These are phyloP conservation scores for Boletus fagicola DNA, from an alignment of 768 basidiomycete species.

Conservation along the genomic window DNA sequence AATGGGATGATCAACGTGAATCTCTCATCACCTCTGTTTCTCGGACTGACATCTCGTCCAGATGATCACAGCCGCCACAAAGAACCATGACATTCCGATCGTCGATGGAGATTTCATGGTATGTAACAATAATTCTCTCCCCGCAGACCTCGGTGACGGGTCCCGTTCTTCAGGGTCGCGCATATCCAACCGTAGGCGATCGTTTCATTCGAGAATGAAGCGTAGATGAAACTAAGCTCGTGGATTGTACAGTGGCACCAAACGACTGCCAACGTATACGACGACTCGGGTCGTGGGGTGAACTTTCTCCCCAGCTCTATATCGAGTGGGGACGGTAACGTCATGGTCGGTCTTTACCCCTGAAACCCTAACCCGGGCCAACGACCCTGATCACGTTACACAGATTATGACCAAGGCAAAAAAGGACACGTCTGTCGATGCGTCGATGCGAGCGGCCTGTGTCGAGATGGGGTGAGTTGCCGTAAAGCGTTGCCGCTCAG, in stretches of 20 bases:
- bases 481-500: background rate
- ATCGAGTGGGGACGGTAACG: constrained; percentile 40
- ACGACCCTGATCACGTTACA: constrained; percentile 15
- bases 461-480: constrained; percentile 47
- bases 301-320: constrained; percentile 35
- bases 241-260: constrained; percentile 26
- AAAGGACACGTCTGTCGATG: constrained; percentile 43
- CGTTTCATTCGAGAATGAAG: constrained; percentile 12
- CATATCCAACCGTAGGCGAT: constrained; percentile 31
- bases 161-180: constrained; percentile 33
- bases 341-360: constrained; percentile 22
- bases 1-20: constrained; percentile 45
- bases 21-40: constrained; percentile 4
- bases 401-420: constrained; percentile 45
- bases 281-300: constrained; percentile 24
- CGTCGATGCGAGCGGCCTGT: constrained; percentile 45
- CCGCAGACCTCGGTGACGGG: constrained; percentile 3
- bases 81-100: constrained; percentile 38
- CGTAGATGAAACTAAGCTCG: background rate
- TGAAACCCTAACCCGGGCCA: background rate
- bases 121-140: constrained; percentile 3
- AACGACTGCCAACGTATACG: constrained; percentile 33
- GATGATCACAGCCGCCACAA: constrained; percentile 38
- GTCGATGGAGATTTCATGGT: constrained; percentile 48
- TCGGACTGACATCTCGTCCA: constrained; percentile 16